Evolutionary conservation across 2,329 filamentous ascomycete species (phyloP).

Genomic region (Aspergillus sergii): DNA sequence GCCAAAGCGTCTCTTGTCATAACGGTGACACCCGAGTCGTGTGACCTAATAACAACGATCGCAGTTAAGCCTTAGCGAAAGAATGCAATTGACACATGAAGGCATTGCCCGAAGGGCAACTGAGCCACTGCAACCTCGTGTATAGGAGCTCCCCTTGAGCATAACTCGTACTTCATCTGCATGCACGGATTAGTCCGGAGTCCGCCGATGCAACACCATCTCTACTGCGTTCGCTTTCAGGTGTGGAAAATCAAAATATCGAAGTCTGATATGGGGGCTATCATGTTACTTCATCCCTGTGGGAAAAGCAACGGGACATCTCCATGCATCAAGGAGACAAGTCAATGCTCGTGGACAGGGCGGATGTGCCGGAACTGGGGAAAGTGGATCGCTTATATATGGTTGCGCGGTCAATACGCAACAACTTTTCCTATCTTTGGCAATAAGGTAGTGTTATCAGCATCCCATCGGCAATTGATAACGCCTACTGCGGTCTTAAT

Average conservation of each 20-base stretch:
- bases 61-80: background rate
- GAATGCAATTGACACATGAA: background rate
- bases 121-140: background rate
- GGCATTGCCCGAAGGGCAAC: background rate
- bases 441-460: background rate
- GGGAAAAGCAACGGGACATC: too few species aligned
- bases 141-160: background rate
- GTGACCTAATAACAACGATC: background rate
- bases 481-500: background rate
- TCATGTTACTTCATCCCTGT: too few species aligned
- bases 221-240: background rate
- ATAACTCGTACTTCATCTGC: background rate
- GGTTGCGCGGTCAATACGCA: background rate
- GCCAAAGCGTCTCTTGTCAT: background rate
- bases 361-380: conserved; percentile 8
- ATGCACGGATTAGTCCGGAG: background rate
- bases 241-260: background rate
- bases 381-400: conserved; percentile 7
- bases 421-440: background rate
- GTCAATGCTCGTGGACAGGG: background rate
- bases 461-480: background rate
- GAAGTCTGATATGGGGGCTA: background rate
- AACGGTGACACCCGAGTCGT: background rate
- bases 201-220: background rate
- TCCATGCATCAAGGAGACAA: background rate